Evolutionary conservation across 306 rosid species (phyloP), one percentile per base, ranked within the genome.

Genomic region (Vicia villosa): DNA sequence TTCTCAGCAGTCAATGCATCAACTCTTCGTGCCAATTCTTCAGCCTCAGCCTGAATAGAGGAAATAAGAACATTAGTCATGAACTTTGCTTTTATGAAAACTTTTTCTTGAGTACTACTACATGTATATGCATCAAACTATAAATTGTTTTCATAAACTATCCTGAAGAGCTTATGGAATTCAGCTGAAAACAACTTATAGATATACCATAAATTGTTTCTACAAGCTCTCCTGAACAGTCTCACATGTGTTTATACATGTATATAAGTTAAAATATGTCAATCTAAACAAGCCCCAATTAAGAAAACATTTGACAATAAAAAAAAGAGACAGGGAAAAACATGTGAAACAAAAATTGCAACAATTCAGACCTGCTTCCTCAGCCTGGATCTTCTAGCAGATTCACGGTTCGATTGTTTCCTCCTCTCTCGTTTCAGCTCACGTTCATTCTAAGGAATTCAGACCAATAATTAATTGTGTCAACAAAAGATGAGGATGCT

Each of bases 331-430:
- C 32, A 28, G 32, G 32, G 32, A 28, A 28, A 80, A 49, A 45
- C 49, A 10, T 7, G 30, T 54, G 54, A 65, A 28, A 22, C 28
- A 16, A 24, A 70, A 46, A 41, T 22, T 11, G 2, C 45, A 70
- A 38, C 3, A 60, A 79, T 8, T 50, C 40, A 1, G 82, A 94
- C 99, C 99, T 94, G 99, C 85, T 91, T 94, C 86, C 99, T 88
- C 79, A 94, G 76, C 82, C 99, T 91, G 21, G 99, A 94, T 74
- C 99, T 84, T 85, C 99, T 85, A 69, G 99, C 99, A 56, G 99
- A 94, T 80, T 94, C 99, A 41, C 99, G 87, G 72, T 94, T 94
- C 1, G 99, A 94, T 78, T 94, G 99, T 83, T 94, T 94, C 82
- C 99, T 86, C 85, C 84, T 87, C 82, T 94, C 99, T 10, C 96